A percentile compares a stretch with the other conserved stretches of the same genome.
These are phyloP conservation scores for Crataegus laevigata DNA, from an alignment of 306 rosid genomes.

Conservation along the genomic window DNA sequence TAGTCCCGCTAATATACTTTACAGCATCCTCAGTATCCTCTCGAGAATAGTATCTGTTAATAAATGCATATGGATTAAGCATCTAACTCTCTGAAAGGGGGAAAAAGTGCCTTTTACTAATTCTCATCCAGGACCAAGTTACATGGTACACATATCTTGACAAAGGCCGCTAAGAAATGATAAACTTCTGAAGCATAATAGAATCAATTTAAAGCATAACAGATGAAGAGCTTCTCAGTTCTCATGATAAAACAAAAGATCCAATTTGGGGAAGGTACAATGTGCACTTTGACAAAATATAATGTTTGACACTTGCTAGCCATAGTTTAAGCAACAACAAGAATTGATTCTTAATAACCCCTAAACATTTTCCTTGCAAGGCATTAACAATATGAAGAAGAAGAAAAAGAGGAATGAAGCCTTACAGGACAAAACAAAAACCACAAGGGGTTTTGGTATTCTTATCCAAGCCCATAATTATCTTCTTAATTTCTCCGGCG, in stretches of 20 bases:
- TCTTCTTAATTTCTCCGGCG: constrained; percentile 93
- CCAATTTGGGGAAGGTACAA: not conserved
- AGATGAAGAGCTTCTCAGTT: not conserved
- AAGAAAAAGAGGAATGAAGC: not conserved
- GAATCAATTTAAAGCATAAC: not conserved
- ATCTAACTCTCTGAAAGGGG: not conserved
- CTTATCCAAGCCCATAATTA: constrained; percentile 97
- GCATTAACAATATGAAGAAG: not conserved
- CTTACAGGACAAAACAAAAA: constrained; percentile 85
- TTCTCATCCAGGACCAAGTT: not conserved
- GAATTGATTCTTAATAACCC: not conserved
- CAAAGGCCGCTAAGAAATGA: not conserved
- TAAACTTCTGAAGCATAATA: not conserved
- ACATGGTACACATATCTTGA: not conserved
- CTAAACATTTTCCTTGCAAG: not conserved
- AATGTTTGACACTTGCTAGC: not conserved
- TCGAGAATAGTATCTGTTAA: constrained; percentile 73
- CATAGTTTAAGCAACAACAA: not conserved
- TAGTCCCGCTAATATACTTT: constrained; percentile 87
- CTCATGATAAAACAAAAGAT: not conserved
- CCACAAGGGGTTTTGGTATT: constrained; percentile 93
- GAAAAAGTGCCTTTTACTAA: not conserved
- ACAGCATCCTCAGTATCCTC: constrained; percentile 96
- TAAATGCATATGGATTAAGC: not conserved
- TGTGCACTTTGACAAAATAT: not conserved